phyloP scores from a whole-genome alignment of 2,329 filamentous ascomycete species.

The Penicillium hesseltinei region DNA sequence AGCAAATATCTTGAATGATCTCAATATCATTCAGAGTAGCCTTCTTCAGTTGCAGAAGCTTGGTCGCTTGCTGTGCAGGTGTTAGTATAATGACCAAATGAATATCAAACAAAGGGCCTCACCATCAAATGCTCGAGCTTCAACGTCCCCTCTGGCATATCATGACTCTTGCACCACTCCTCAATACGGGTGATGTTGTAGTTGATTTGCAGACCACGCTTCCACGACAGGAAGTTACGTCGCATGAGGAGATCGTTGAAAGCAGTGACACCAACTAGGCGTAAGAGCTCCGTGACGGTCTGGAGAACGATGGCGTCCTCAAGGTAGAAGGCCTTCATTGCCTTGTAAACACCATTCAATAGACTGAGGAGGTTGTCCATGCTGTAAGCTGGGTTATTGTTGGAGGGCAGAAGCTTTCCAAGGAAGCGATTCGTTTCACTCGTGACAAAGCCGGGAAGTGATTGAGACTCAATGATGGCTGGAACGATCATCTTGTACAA shows the following conservation, averaged over 20 bases:
- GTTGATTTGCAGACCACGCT: slow-evolving; percentile 98
- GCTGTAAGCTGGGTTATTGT: slow-evolving; percentile 91
- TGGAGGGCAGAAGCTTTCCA: slow-evolving; percentile 89
- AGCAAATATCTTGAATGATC: slow-evolving; percentile 99
- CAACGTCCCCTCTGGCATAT: slow-evolving; percentile 97
- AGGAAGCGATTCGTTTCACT: slow-evolving; percentile 98
- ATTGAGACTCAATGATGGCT: slow-evolving; percentile 98
- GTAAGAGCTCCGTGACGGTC: slow-evolving; percentile 88
- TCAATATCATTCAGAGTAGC: slow-evolving; percentile 98
- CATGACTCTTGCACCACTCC: slow-evolving; percentile 99
- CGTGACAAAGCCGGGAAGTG: slow-evolving; percentile 94
- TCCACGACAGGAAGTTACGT: slow-evolving; percentile 98
- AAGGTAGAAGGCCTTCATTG: slow-evolving; percentile 98
- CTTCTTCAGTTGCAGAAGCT: slow-evolving; percentile 97
- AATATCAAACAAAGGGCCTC: slow-evolving; percentile 29
- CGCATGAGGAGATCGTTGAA: slow-evolving; percentile 99
- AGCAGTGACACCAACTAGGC: slow-evolving; percentile 91
- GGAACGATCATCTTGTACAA: slow-evolving; percentile 99
- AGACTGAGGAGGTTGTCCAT: slow-evolving; percentile 98
- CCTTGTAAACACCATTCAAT: slow-evolving; percentile 94
- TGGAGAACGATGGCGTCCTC: slow-evolving; percentile 96
- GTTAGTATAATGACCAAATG: slow-evolving; percentile 13
- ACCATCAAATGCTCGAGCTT: slow-evolving; percentile 98
- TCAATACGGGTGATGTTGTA: slow-evolving; percentile 99
- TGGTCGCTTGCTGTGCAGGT: slow-evolving; percentile 77